A percentile compares a stretch with the other conserved stretches of the same genome.
These are phyloP conservation scores for Sugiyamaella americana DNA, from an alignment of 805 yeast species.

Conservation along the genomic window DNA sequence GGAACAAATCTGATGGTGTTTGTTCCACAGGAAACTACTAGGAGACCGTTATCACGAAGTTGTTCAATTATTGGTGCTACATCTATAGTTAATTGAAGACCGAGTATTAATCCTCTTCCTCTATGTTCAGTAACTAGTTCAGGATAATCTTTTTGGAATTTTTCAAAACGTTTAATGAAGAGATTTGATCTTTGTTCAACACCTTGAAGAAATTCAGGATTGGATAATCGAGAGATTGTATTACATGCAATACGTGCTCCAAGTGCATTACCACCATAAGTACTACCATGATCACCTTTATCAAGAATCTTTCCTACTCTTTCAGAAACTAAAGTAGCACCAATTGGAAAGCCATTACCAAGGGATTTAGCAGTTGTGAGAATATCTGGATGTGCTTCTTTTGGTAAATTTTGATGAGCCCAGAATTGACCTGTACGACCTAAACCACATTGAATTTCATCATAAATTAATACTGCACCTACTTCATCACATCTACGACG, in stretches of 20 bases:
- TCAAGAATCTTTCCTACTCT: slow-evolving; percentile 62
- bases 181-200: slow-evolving; percentile 58
- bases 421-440: slow-evolving; percentile 89
- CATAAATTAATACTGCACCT: slow-evolving; percentile 76
- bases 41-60: slow-evolving; percentile 73
- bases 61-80: slow-evolving; percentile 56
- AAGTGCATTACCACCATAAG: slow-evolving; percentile 95
- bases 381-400: slow-evolving; percentile 88
- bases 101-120: slow-evolving; percentile 85
- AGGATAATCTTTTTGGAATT: slow-evolving; percentile 48
- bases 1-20: slow-evolving; percentile 90
- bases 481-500: slow-evolving; percentile 60
- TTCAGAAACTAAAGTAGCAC: slow-evolving; percentile 85
- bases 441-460: slow-evolving; percentile 95
- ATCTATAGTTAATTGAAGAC: slow-evolving; percentile 65
- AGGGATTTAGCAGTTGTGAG: slow-evolving; percentile 92
- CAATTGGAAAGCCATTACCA: slow-evolving; percentile 95
- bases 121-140: slow-evolving; percentile 61
- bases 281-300: slow-evolving; percentile 97
- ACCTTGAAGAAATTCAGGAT: slow-evolving; percentile 49
- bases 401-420: slow-evolving; percentile 78
- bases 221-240: slow-evolving; percentile 63
- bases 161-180: slow-evolving; percentile 42
- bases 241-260: slow-evolving; percentile 76
- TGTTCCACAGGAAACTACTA: slow-evolving; percentile 87